These are phyloP conservation scores for Amanita pallidorosea DNA, from an alignment of 768 basidiomycete genomes.

Conservation along the genomic window DNA sequence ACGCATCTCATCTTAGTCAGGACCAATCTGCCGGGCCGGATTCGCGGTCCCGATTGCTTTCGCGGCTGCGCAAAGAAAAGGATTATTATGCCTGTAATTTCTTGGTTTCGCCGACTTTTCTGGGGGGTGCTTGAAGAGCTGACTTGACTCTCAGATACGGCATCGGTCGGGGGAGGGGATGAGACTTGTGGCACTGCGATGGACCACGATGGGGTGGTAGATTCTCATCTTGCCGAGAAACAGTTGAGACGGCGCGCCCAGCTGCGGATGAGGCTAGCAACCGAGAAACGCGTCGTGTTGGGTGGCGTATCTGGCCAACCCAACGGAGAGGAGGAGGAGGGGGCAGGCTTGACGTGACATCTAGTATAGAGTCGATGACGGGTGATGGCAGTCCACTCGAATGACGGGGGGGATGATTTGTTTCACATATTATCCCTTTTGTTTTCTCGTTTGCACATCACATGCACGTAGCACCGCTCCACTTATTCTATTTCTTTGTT, in stretches of 20 bases:
- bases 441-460: neutral
- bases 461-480: neutral
- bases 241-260: neutral
- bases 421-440: no score
- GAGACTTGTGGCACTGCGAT: neutral
- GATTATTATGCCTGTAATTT: neutral
- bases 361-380: neutral
- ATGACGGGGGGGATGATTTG: no score
- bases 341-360: neutral
- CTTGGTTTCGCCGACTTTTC: neutral
- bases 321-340: no score
- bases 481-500: neutral
- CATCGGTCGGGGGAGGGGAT: neutral
- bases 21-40: neutral
- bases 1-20: neutral
- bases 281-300: neutral
- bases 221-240: neutral
- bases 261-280: conserved; percentile 2
- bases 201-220: neutral
- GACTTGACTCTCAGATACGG: neutral
- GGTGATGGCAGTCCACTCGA: no score
- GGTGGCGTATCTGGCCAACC: neutral
- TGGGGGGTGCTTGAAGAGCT: neutral
- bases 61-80: neutral
- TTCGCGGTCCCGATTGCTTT: neutral